Conservation (phyloP, 495 filamentous ascomycete genomes). For the Aspergillus olivimuriae region DNA sequence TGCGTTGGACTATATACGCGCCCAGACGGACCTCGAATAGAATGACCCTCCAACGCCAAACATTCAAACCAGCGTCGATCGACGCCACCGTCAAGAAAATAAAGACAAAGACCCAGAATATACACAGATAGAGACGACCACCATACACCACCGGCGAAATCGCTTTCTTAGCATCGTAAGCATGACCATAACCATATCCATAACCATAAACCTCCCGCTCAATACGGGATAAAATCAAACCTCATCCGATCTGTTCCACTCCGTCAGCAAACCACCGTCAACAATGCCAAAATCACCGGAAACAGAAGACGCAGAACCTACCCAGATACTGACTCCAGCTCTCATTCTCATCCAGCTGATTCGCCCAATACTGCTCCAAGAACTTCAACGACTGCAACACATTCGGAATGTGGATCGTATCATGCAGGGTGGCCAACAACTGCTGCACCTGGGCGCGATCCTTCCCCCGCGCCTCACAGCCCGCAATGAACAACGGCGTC, state of each 20-base stretch:
- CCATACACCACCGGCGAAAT: conserved; percentile 1
- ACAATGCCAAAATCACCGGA: background rate
- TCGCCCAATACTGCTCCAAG: conserved; percentile 39
- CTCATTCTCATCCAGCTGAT: conserved; percentile 33
- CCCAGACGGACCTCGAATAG: no score
- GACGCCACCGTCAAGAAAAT: no score
- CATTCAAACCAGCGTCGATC: no score
- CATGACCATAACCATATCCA: conserved; percentile 4
- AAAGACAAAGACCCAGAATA: background rate
- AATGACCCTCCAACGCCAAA: no score
- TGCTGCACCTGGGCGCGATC: conserved; percentile 33
- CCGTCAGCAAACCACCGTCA: conserved; percentile 10
- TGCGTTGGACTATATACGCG: no score
- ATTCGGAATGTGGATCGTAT: conserved; percentile 41
- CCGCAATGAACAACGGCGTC: conserved; percentile 41
- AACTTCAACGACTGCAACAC: conserved; percentile 41
- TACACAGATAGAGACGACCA: background rate
- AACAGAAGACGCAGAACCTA: conserved; percentile 12
- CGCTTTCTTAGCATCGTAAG: conserved; percentile 14
- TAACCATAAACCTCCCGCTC: background rate
- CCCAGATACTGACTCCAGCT: conserved; percentile 41
- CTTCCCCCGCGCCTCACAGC: conserved; percentile 35
- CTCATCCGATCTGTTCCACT: conserved; percentile 39
- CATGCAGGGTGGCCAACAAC: conserved; percentile 31
- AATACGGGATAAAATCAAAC: conserved; percentile 44